Conservation (phyloP, 306 rosid species). For the Dryas drummondii region DNA sequence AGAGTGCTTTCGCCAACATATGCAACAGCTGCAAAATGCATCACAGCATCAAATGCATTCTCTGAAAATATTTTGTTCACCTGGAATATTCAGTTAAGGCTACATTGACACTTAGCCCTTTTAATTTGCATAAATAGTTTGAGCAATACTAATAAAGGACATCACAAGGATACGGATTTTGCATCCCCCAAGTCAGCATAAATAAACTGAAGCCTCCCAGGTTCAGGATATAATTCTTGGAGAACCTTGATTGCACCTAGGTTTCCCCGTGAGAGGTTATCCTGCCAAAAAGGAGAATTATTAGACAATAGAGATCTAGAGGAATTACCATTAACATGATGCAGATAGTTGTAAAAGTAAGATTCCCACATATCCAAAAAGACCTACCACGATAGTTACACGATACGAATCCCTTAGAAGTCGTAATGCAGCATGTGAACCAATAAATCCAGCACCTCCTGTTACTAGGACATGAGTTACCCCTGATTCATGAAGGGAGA, state of each 20-base stretch:
- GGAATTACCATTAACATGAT: background rate
- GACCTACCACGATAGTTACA: constrained; percentile 91
- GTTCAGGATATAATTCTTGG: constrained; percentile 71
- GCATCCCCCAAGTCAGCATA: constrained; percentile 89
- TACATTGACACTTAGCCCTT: constrained; percentile 23
- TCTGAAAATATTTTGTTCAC: constrained; percentile 82
- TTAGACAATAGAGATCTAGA: background rate
- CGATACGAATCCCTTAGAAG: constrained; percentile 76
- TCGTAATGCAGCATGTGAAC: constrained; percentile 87
- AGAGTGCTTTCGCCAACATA: constrained; percentile 98
- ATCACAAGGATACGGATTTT: constrained; percentile 69
- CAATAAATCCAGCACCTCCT: constrained; percentile 96
- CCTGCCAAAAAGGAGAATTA: constrained; percentile 47
- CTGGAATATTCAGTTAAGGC: constrained; percentile 66
- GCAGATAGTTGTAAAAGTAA: background rate
- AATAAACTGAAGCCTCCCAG: constrained; percentile 96
- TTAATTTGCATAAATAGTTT: constrained; percentile 1
- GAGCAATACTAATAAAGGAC: constrained; percentile 12
- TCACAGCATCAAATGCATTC: constrained; percentile 96
- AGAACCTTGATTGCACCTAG: constrained; percentile 89
- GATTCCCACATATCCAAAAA: background rate
- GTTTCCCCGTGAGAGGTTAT: constrained; percentile 90
- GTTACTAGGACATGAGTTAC: constrained; percentile 90
- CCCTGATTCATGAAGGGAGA: constrained; percentile 66
- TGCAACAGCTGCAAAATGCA: constrained; percentile 99